These are phyloP conservation scores for Xylaria telfairii DNA, from an alignment of 495 filamentous ascomycete genomes.

Conservation along the genomic window DNA sequence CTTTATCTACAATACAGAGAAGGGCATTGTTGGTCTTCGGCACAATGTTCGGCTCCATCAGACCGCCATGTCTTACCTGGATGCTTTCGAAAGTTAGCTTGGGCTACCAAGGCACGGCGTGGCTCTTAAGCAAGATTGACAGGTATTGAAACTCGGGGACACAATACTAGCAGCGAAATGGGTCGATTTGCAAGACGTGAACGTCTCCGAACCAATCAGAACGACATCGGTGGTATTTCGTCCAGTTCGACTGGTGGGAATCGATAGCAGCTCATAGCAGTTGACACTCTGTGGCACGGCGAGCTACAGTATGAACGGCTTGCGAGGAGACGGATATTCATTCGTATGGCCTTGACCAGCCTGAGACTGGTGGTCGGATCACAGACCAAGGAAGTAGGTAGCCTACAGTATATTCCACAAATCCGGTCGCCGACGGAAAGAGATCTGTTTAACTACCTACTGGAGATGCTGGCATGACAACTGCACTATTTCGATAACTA, in stretches of 20 bases:
- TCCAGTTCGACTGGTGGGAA: not conserved
- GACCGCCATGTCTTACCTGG: conserved; percentile 22
- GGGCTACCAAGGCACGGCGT: conserved; percentile 5
- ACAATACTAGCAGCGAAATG: not conserved
- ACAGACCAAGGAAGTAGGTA: not conserved
- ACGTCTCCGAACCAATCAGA: conserved; percentile 19
- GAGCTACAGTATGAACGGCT: not conserved
- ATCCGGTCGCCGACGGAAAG: not conserved
- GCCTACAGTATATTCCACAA: not conserved
- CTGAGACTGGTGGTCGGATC: not conserved
- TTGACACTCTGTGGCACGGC: not conserved
- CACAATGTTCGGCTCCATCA: conserved; percentile 25
- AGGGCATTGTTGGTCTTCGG: conserved; percentile 14
- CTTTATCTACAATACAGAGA: not conserved
- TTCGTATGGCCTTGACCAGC: not conserved
- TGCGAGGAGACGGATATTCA: not conserved
- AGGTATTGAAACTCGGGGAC: not conserved
- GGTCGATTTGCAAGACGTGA: not conserved
- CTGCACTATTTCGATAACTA: not conserved
- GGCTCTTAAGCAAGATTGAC: conserved; percentile 7
- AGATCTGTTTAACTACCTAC: not conserved
- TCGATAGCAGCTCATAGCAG: conserved; percentile 3
- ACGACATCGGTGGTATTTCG: not conserved
- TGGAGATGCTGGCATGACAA: not conserved
- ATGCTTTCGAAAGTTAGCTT: conserved; percentile 1